Percentiles rank a stretch among this genome's conserved stretches.
Evolutionary conservation across 2,329 filamentous ascomycete genomes (phyloP).

Genomic region (Penicillium sp.): DNA sequence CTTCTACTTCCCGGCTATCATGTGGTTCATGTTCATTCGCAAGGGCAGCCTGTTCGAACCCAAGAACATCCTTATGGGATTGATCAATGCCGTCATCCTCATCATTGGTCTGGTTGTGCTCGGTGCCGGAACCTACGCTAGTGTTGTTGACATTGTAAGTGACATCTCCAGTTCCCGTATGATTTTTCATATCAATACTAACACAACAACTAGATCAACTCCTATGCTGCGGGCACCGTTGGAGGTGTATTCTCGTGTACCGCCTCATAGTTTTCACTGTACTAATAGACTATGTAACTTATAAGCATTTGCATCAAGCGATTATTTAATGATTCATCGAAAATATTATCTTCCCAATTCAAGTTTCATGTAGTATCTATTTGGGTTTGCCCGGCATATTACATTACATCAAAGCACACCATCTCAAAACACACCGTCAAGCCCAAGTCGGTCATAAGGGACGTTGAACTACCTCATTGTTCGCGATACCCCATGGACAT

Average conservation of each 20-base stretch:
- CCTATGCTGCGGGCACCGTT: neutral
- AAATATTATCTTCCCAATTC: neutral
- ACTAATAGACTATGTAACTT: neutral
- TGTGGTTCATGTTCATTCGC: neutral
- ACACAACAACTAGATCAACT: neutral
- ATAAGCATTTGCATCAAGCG: neutral
- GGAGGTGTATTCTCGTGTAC: neutral
- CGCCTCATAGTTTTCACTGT: neutral
- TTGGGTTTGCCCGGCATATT: neutral
- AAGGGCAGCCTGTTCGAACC: neutral
- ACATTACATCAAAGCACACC: neutral
- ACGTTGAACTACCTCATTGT: neutral
- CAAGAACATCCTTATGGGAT: neutral
- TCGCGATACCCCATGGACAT: too few species aligned
- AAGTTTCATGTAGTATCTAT: neutral
- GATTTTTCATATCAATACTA: neutral
- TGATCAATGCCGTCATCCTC: neutral
- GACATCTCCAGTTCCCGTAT: neutral
- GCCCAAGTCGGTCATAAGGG: neutral
- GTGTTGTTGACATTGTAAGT: neutral
- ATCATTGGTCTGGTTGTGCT: neutral
- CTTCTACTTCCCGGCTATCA: neutral
- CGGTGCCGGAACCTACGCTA: neutral
- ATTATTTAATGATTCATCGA: neutral
- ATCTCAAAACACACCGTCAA: neutral